Base-by-base conservation (phyloP, 768 basidiomycete species). In the Boletus sp. region DNA sequence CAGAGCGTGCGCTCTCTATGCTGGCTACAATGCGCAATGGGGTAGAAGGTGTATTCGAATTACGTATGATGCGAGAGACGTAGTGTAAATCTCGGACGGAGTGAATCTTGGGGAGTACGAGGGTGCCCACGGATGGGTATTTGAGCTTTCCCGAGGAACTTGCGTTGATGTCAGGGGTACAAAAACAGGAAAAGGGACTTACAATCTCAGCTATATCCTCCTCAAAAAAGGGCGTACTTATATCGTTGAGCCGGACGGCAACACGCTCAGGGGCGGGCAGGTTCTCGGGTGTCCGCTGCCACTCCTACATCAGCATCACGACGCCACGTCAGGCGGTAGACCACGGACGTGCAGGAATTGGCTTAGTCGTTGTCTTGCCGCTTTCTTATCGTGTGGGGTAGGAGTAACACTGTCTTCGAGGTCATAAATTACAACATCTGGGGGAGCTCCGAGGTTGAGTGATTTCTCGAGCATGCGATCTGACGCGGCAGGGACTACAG, bases 21-120 rank as follows among this genome's bases (percentile, higher is more conserved):
- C 90, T 92, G 0, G 90, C 85, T 5, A 97, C 76, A 29, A 96
- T 77, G 42, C 78, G 73, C 42, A 88, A 67, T 1, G 78, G 74
- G n/a, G 67, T 60, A 72, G 43, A 71, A 72, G 46, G 57, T 10
- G 52, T n/a, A 4, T 46, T 51, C 15, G 51, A 38, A 25, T 56
- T 63, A 30, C 55, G 60, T 53, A 70, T 66, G n/a, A 42, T 44
- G 11, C 71, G 74, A 14, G 83, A 85, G 39, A 91, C 82, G 40
- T 74, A 68, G 58, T 84, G 74, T 42, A 97, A 70, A 63, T 93
- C 88, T 37, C 77, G 72, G 2, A 77, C 75, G 0, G 85, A 83
- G 57, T 93, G 83, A 17, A 94, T 81, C 70, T 97, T 97, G 3
- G 93, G 93, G 19, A 97, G 76, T 19, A 94, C 79, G n/a, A 95